Percentiles rank a stretch among this genome's conserved stretches.
phyloP scores from a whole-genome alignment of 192 early-diverging fungal species.

The Entophlyctis luteolus region DNA sequence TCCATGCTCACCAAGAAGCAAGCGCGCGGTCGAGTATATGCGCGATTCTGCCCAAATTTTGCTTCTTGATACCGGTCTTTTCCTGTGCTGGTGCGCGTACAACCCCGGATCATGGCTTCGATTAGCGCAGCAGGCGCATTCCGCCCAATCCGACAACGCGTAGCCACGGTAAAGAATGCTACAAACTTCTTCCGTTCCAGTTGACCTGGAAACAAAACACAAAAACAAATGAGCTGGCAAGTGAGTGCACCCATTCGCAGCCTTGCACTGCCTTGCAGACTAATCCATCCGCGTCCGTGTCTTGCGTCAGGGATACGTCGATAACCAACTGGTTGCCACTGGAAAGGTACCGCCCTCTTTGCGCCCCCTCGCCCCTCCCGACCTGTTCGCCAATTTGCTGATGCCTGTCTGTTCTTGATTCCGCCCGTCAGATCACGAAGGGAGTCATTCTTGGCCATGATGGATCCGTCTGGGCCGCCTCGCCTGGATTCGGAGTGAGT shows the following conservation, averaged over 20 bases:
- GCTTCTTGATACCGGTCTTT: no score
- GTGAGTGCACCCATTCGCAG: constrained; percentile 5
- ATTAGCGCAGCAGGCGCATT: no score
- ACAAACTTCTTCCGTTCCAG: no score
- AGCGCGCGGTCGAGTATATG: no score
- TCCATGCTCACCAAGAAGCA: no score
- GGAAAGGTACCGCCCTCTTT: constrained; percentile 47
- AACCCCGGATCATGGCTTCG: no score
- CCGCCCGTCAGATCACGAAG: constrained; percentile 34
- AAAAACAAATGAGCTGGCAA: constrained; percentile 26
- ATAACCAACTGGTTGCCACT: constrained; percentile 70
- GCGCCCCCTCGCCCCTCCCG: not conserved
- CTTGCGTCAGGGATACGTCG: constrained; percentile 77
- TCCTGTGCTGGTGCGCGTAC: no score
- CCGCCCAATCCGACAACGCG: no score
- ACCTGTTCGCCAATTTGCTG: not conserved
- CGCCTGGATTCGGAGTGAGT: constrained; percentile 66
- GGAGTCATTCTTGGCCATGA: constrained; percentile 83
- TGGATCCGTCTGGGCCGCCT: constrained; percentile 78
- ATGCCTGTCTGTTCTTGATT: not conserved
- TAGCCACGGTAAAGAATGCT: no score
- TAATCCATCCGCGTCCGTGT: not conserved
- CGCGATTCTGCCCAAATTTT: no score
- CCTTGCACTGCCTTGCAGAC: not conserved
- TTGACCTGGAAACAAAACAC: no score